These are phyloP conservation scores for Sphagnum contortum DNA, from an alignment of 225 moss, liverwort and hornwort species.

Conservation along the genomic window DNA sequence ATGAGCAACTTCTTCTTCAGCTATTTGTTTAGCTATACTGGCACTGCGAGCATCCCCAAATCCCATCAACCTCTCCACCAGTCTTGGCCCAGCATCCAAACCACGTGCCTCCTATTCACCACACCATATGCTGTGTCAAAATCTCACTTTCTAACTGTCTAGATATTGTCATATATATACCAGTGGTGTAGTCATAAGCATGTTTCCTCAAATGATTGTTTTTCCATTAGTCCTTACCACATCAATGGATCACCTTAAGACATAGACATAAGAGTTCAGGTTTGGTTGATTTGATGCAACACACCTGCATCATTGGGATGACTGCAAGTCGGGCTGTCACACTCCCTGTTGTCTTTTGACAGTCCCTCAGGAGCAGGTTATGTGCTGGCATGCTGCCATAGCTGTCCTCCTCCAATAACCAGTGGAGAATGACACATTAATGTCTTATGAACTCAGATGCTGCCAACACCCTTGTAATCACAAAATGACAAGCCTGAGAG, in stretches of 20 bases:
- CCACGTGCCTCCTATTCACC: constrained; percentile 72
- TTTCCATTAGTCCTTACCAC: too few species aligned
- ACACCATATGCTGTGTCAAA: not conserved
- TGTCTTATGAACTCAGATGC: not conserved
- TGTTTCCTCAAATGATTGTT: too few species aligned
- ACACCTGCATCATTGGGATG: constrained; percentile 96
- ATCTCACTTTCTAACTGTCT: too few species aligned
- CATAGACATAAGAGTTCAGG: too few species aligned
- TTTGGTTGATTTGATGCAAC: not conserved
- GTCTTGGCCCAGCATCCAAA: constrained; percentile 90
- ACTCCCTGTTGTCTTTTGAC: constrained; percentile 58
- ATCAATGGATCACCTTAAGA: too few species aligned
- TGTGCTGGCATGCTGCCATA: constrained; percentile 98
- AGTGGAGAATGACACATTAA: not conserved
- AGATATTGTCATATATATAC: too few species aligned
- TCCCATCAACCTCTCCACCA: constrained; percentile 71
- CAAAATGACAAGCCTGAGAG: too few species aligned
- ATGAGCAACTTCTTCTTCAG: constrained; percentile 92
- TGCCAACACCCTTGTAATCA: too few species aligned
- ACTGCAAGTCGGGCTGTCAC: constrained; percentile 85
- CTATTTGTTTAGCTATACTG: constrained; percentile 67
- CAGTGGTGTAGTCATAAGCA: too few species aligned
- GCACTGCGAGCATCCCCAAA: constrained; percentile 79
- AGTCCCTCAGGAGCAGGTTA: constrained; percentile 81
- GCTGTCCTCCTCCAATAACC: constrained; percentile 24